Conservation (phyloP, 2,329 filamentous ascomycete genomes). For the Talaromyces rugulosus region DNA sequence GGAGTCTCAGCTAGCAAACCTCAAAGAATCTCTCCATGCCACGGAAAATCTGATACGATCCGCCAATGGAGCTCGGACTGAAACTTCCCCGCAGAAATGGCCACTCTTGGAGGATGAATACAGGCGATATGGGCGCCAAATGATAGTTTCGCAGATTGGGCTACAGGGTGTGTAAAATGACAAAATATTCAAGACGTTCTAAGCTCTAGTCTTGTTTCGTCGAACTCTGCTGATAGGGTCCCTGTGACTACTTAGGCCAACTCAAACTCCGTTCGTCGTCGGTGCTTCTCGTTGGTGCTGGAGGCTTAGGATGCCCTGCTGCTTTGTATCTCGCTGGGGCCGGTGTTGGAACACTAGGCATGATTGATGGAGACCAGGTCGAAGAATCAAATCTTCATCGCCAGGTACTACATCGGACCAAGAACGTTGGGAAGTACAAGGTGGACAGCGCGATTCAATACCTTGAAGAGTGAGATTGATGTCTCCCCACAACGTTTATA, state of each 20-base stretch:
- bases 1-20: constrained; percentile 29
- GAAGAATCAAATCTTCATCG: constrained; percentile 89
- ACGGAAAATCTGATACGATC: constrained; percentile 20
- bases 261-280: constrained; percentile 64
- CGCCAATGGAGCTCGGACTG: constrained; percentile 14
- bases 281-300: constrained; percentile 79
- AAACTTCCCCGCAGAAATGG: constrained; percentile 49
- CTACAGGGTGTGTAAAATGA: constrained; percentile 56
- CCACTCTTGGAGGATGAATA: constrained; percentile 72
- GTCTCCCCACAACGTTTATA: background rate
- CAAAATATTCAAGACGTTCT: background rate
- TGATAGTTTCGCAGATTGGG: constrained; percentile 81
- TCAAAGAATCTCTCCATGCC: constrained; percentile 33
- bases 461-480: constrained; percentile 48
- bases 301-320: constrained; percentile 87
- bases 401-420: constrained; percentile 75
- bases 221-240: background rate
- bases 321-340: constrained; percentile 89
- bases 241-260: constrained; percentile 56
- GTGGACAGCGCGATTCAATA: constrained; percentile 69
- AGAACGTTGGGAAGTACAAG: constrained; percentile 69
- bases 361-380: constrained; percentile 84
- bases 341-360: constrained; percentile 75
- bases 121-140: constrained; percentile 80
- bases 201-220: background rate